Conservation (phyloP, 2,329 filamentous ascomycete species). For the Talaromyces sp. region DNA sequence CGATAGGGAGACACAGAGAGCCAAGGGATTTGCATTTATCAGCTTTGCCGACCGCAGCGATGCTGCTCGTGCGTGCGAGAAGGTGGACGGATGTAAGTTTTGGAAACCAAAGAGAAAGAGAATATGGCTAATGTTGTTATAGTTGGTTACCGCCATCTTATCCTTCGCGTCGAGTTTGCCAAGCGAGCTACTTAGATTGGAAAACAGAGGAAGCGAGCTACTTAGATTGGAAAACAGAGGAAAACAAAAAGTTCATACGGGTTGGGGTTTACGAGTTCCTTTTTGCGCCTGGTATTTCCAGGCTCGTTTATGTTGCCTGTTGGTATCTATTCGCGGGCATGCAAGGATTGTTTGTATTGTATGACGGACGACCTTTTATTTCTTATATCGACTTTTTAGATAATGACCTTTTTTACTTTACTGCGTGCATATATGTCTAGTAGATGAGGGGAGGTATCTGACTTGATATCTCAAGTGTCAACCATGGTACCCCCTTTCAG, state of each 20-base stretch:
- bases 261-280: constrained; percentile 25
- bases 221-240: constrained; percentile 8
- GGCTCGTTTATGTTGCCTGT: neutral
- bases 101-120: too few species aligned
- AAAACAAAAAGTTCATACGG: constrained; percentile 27
- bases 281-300: constrained; percentile 18
- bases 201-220: constrained; percentile 41
- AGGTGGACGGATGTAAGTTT: constrained; percentile 85
- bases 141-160: constrained; percentile 50
- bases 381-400: neutral
- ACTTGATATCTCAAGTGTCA: neutral
- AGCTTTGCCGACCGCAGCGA: constrained; percentile 88
- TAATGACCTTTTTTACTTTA: neutral
- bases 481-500: neutral
- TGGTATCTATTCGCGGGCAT: constrained; percentile 3
- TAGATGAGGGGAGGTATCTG: neutral
- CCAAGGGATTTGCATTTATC: constrained; percentile 99
- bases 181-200: constrained; percentile 35
- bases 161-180: constrained; percentile 49
- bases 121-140: neutral
- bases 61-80: constrained; percentile 86
- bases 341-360: constrained; percentile 1
- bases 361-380: constrained; percentile 6
- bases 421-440: neutral
- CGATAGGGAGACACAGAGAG: constrained; percentile 90